phyloP scores from a whole-genome alignment of 257 asterid genomes.

The Sherardia arvensis region DNA sequence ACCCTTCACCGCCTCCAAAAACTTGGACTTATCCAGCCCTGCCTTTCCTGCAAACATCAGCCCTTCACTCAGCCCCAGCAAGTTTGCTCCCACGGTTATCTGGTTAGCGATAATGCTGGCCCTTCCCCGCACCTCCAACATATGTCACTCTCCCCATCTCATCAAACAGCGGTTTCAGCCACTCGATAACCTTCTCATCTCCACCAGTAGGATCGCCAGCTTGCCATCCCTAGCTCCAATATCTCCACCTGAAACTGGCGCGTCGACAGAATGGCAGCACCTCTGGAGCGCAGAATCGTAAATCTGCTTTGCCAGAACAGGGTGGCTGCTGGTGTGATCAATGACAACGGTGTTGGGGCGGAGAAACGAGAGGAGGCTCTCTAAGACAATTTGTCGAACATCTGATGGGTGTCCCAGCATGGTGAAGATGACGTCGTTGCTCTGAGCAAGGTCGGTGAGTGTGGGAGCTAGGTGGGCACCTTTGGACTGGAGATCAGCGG shows the following conservation, averaged over 20 bases:
- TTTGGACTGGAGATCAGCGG: slow-evolving; percentile 44
- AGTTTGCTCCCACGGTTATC: slow-evolving; percentile 49
- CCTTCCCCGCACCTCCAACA: slow-evolving; percentile 71
- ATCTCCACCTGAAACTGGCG: slow-evolving; percentile 90
- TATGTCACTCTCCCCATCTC: slow-evolving; percentile 52
- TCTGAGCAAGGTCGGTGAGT: slow-evolving; percentile 39
- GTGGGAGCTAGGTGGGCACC: slow-evolving; percentile 58
- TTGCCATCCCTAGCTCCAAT: slow-evolving; percentile 67
- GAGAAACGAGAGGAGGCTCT: slow-evolving; percentile 41
- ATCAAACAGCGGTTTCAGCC: slow-evolving; percentile 69
- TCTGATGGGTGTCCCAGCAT: slow-evolving; percentile 91
- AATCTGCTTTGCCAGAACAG: slow-evolving; percentile 47
- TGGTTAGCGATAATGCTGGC: slow-evolving; percentile 86
- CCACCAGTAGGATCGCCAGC: too few relatives aligned
- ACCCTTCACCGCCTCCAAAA: slow-evolving; percentile 64
- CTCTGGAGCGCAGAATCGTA: slow-evolving; percentile 33
- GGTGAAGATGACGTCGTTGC: slow-evolving; percentile 56
- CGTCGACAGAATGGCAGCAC: slow-evolving; percentile 49
- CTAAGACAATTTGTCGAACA: slow-evolving; percentile 53
- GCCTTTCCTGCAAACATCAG: slow-evolving; percentile 72
- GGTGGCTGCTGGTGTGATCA: slow-evolving; percentile 81
- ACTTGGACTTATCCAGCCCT: slow-evolving; percentile 53
- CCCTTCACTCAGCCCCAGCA: slow-evolving; percentile 80
- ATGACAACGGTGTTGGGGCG: slow-evolving; percentile 41
- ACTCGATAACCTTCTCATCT: slow-evolving; percentile 41